Base-by-base conservation (phyloP, 1,284 basidiomycete species). In the Leccinum subrobustum region DNA sequence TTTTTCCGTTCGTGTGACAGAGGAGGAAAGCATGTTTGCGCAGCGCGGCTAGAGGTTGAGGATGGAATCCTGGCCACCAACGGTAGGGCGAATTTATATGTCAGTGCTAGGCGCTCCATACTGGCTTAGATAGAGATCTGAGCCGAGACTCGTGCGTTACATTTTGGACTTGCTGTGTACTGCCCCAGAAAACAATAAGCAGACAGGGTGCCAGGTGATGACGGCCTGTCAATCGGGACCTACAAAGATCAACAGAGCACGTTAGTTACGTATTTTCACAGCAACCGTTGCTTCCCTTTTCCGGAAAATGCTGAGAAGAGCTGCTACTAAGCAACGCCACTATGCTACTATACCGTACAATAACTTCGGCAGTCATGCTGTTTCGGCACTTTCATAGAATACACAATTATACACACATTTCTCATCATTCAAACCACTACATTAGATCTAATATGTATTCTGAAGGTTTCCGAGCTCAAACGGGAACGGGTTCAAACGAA, bases 21-120 rank as follows among this genome's bases (percentile, higher is more conserved):
- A 47, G 12, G 65, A 56, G 29, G 52, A 65, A 1, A 33, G 44
- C 68, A 68, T 70, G 18, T 59, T 33, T 29, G 42, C 2, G 25
- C 20, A 4, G 9, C 31, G 8, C 4, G 23, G 52, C 48, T 20
- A n/a, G 27, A n/a, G 31, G 33, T 11, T 39, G 48, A 7, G 33
- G 8, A 18, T 33, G 33, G 27, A 23, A 18, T 9, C 5, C 1
- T 14, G 5, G 48, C 9, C 18, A 0, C 16, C 48, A 50, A 50
- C 4, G 16, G 48, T 8, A 37, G 6, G 23, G 29, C 18, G 14
- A 52, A 69, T 70, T 67, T 69, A 69, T 70, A 7, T 25, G 47
- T 35, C 35, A 50, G 37, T 56, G 51, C 27, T 52, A 52, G 9
- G 52, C 31, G 47, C 1, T 54, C 20, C 52, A 60, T 52, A 23